These are phyloP conservation scores for Nymphaea thermarum DNA, from an alignment of 164 flowering plant genomes.

Conservation along the genomic window DNA sequence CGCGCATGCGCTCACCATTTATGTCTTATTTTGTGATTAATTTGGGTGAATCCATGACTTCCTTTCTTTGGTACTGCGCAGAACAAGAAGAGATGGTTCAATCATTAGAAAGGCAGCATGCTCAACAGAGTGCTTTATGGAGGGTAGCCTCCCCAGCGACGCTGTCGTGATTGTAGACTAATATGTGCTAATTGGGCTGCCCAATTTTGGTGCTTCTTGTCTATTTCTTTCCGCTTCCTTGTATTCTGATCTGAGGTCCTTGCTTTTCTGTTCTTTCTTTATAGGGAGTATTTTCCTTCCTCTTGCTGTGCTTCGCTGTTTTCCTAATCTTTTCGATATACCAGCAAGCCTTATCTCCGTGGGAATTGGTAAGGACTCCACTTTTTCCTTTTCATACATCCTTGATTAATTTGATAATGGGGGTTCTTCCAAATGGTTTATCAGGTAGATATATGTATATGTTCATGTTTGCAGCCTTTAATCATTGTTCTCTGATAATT, in stretches of 20 bases:
- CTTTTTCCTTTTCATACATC: not conserved
- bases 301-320: conserved; percentile 30
- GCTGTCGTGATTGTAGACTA: not conserved
- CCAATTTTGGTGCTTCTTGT: no score
- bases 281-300: conserved; percentile 49
- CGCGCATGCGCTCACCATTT: not conserved
- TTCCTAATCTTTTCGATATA: conserved; percentile 62
- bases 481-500: no score
- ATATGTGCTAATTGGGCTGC: not conserved
- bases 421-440: no score
- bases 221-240: not conserved
- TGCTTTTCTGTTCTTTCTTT: not conserved
- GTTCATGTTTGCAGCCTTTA: no score
- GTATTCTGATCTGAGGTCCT: not conserved
- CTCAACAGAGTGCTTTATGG: conserved; percentile 66
- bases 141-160: conserved; percentile 27
- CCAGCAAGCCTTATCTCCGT: conserved; percentile 63
- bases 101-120: conserved; percentile 46
- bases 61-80: conserved; percentile 12
- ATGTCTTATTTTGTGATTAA: not conserved
- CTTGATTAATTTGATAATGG: no score
- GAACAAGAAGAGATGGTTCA: conserved; percentile 82
- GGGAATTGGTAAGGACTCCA: conserved; percentile 67
- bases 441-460: no score
- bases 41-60: not conserved